These are phyloP conservation scores for Ustilago trichophora DNA, from an alignment of 1,284 basidiomycete genomes.

Conservation along the genomic window DNA sequence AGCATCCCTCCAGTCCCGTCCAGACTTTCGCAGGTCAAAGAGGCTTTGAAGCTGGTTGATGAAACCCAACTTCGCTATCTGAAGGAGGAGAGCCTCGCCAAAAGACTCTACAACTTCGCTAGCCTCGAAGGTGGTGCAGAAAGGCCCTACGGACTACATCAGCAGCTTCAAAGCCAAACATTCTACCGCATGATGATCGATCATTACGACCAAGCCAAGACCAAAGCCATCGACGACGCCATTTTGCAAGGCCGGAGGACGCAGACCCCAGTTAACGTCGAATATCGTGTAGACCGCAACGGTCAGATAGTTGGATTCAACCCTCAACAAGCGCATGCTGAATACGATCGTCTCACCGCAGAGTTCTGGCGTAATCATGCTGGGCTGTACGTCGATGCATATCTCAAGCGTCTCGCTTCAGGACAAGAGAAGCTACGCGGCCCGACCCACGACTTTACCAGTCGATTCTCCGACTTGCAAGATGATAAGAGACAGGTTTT, in stretches of 20 bases:
- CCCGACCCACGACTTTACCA: no score
- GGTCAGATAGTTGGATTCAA: no score
- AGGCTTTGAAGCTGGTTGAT: neutral
- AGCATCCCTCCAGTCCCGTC: no score
- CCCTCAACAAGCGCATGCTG: no score
- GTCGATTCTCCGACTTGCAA: slow-evolving; percentile 2
- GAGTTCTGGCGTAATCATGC: slow-evolving; percentile 5
- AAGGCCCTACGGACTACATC: slow-evolving; percentile 2
- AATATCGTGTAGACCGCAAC: no score
- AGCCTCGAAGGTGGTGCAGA: slow-evolving; percentile 3
- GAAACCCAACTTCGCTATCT: neutral
- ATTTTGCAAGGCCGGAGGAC: neutral
- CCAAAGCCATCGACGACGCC: neutral
- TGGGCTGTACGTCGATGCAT: neutral
- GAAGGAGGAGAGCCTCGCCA: neutral
- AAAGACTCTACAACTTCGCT: neutral
- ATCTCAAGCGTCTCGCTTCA: neutral
- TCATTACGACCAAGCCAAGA: neutral
- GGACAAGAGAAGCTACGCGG: neutral
- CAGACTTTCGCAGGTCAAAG: slow-evolving; percentile 2
- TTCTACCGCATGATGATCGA: slow-evolving; percentile 27
- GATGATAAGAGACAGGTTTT: neutral
- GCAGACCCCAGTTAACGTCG: no score
- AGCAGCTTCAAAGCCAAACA: slow-evolving; percentile 10
- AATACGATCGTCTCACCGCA: neutral